These are phyloP conservation scores for Lyophyllum decastes DNA, from an alignment of 768 basidiomycete species.

Conservation along the genomic window DNA sequence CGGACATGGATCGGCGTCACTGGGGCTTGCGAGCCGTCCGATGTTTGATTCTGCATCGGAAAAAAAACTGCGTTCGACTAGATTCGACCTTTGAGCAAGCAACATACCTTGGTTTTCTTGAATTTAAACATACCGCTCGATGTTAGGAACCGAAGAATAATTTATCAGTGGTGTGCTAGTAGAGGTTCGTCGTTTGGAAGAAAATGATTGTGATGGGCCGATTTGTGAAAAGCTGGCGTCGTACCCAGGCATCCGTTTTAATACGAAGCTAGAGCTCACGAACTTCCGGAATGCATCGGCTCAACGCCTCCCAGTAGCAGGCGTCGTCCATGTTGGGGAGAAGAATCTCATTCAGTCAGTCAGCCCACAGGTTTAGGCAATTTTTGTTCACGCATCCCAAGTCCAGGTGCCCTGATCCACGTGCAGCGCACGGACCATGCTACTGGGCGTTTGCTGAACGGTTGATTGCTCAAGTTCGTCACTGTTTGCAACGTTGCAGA, in stretches of 20 bases:
- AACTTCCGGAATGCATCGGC: background rate
- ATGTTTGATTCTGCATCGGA: background rate
- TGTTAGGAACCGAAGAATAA: background rate
- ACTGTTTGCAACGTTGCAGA: background rate
- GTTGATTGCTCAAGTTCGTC: background rate
- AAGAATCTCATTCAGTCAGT: background rate
- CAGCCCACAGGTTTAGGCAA: background rate
- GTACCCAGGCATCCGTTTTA: background rate
- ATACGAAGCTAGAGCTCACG: background rate
- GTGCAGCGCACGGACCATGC: background rate
- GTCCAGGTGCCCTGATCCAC: background rate
- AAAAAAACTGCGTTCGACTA: background rate
- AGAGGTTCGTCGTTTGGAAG: too few species aligned
- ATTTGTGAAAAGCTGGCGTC: background rate
- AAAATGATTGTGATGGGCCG: background rate
- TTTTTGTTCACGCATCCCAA: background rate
- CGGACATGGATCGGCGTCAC: background rate
- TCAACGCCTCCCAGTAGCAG: background rate
- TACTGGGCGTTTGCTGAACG: background rate
- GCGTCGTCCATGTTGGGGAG: background rate
- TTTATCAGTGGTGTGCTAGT: background rate
- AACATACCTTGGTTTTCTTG: background rate
- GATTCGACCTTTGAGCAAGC: background rate
- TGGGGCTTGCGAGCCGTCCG: background rate
- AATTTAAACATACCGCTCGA: background rate